Conservation (phyloP, 805 yeast species). For the Maudiozyma turicensis region DNA sequence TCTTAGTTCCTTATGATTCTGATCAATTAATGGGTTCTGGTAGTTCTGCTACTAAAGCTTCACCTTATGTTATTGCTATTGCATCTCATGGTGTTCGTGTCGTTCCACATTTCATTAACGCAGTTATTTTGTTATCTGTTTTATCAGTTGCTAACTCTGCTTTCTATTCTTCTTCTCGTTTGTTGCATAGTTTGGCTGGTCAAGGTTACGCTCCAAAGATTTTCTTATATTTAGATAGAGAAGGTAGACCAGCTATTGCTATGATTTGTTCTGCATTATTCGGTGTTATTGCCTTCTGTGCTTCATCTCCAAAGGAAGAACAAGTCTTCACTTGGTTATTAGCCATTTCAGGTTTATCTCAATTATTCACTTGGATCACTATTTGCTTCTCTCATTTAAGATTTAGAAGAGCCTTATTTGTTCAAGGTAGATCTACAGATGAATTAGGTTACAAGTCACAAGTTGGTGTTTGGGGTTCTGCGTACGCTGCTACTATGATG, state of each 20-base stretch:
- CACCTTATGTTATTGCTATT: slow-evolving; percentile 71
- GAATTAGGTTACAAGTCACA: slow-evolving; percentile 48
- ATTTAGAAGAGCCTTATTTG: slow-evolving; percentile 48
- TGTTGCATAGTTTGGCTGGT: slow-evolving; percentile 44
- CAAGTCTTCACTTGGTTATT: slow-evolving; percentile 56
- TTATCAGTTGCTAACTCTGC: slow-evolving; percentile 51
- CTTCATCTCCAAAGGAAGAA: slow-evolving; percentile 48
- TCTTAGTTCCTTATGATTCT: slow-evolving; percentile 52
- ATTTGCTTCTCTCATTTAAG: slow-evolving; percentile 49
- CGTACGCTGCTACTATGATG: slow-evolving; percentile 42
- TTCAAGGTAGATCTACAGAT: slow-evolving; percentile 39
- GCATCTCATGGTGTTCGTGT: slow-evolving; percentile 44
- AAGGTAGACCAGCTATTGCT: slow-evolving; percentile 55
- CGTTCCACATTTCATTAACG: slow-evolving; percentile 54
- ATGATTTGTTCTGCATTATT: slow-evolving; percentile 38
- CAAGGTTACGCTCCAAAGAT: slow-evolving; percentile 52
- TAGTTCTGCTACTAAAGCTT: slow-evolving; percentile 44
- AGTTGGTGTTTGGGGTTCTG: slow-evolving; percentile 45
- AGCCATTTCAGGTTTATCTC: slow-evolving; percentile 52
- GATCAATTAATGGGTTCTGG: slow-evolving; percentile 39
- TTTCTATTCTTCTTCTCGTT: slow-evolving; percentile 39
- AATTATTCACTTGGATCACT: slow-evolving; percentile 53
- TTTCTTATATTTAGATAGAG: slow-evolving; percentile 50
- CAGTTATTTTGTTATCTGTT: slow-evolving; percentile 54
- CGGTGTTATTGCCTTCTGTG: slow-evolving; percentile 58